Evolutionary conservation across 768 basidiomycete species (phyloP).

Genomic region (Lyophyllum atratum): DNA sequence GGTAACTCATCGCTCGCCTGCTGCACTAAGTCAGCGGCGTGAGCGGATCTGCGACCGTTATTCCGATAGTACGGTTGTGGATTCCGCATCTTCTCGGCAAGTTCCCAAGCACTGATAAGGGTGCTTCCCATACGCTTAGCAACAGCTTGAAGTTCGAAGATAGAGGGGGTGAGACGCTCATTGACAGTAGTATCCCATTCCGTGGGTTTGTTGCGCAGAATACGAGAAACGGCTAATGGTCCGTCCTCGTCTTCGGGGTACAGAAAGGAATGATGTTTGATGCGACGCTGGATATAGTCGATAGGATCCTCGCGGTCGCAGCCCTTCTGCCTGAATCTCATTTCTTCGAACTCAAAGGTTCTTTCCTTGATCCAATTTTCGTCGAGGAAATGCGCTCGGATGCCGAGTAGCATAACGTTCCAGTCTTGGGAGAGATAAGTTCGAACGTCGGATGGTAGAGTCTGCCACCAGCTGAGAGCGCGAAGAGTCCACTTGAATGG

Average conservation of each 20-base stretch:
- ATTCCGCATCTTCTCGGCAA: not conserved
- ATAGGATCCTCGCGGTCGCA: not conserved
- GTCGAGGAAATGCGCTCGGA: conserved; percentile 17
- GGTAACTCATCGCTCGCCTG: too few species aligned
- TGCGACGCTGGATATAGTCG: not conserved
- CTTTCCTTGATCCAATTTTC: conserved; percentile 5
- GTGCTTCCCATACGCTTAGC: not conserved
- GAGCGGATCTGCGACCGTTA: not conserved
- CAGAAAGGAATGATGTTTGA: not conserved
- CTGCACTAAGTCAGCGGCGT: too few species aligned
- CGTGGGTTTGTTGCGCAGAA: not conserved
- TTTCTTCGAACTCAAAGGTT: conserved; percentile 14
- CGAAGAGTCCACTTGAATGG: not conserved
- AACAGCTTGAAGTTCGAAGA: not conserved
- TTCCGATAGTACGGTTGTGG: not conserved
- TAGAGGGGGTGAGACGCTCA: not conserved
- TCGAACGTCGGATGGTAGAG: not conserved
- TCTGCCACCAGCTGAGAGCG: not conserved
- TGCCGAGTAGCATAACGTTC: conserved; percentile 2
- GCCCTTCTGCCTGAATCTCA: conserved; percentile 8
- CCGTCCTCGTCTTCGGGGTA: not conserved
- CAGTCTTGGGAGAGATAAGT: conserved; percentile 1
- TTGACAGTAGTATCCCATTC: not conserved
- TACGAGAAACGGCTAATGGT: not conserved
- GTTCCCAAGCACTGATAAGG: not conserved